A percentile compares a stretch with the other conserved stretches of the same genome.
These are phyloP conservation scores for Phycomyces nitens DNA, from an alignment of 192 early-diverging fungal species.

Conservation along the genomic window DNA sequence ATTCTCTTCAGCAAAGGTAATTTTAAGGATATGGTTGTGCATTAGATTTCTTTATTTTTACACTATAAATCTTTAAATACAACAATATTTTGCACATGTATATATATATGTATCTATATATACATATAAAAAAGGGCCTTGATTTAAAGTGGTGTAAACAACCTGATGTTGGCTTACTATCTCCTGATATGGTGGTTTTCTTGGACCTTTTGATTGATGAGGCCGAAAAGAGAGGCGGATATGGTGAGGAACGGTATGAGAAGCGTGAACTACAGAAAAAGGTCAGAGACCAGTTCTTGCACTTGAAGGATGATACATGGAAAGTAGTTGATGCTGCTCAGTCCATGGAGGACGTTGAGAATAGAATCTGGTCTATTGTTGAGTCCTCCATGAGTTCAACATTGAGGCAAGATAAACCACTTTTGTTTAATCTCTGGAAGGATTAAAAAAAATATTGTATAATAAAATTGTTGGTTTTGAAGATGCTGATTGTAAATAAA, in stretches of 20 bases:
- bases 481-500: no score
- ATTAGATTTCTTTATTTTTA: conserved; percentile 3
- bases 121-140: conserved; percentile 47
- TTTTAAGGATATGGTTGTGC: conserved; percentile 1
- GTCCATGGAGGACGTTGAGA: not conserved
- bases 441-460: not conserved
- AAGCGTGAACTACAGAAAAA: conserved; percentile 76
- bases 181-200: conserved; percentile 87
- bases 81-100: not conserved
- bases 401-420: not conserved
- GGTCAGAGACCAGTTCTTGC: conserved; percentile 67
- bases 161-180: conserved; percentile 79
- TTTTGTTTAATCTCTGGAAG: not conserved
- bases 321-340: conserved; percentile 8
- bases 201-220: conserved; percentile 76
- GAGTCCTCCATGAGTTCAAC: no score
- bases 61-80: no score
- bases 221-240: conserved; percentile 78
- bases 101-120: not conserved
- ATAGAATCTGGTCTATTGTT: not conserved
- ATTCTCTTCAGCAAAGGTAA: conserved; percentile 85
- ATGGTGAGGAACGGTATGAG: conserved; percentile 92
- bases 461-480: no score
- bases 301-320: conserved; percentile 50
- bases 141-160: conserved; percentile 85